Evolutionary conservation across 495 filamentous ascomycete genomes (phyloP).

Genomic region (Penicillium samsonianum): DNA sequence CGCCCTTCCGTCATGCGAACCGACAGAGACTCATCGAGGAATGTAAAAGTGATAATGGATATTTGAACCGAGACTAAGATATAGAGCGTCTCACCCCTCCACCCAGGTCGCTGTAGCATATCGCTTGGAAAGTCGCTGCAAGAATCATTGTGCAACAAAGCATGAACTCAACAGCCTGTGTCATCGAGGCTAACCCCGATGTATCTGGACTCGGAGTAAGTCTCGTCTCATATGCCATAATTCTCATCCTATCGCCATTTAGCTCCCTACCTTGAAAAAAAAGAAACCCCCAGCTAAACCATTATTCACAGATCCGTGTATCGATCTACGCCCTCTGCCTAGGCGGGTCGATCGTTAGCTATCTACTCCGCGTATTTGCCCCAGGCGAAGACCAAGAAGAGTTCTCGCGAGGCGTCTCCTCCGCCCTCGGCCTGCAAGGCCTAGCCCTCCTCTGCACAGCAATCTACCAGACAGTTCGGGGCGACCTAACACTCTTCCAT

Average conservation of each 20-base stretch:
- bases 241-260: not conserved
- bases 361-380: constrained; percentile 17
- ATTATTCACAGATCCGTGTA: constrained; percentile 15
- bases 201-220: constrained; percentile 21
- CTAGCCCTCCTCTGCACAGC: constrained; percentile 24
- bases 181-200: constrained; percentile 21
- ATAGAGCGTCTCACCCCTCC: not conserved
- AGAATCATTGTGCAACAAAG: not conserved
- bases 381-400: constrained; percentile 22
- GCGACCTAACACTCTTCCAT: constrained; percentile 23
- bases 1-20: not conserved
- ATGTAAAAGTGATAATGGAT: not conserved
- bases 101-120: not conserved
- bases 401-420: constrained; percentile 21
- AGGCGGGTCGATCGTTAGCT: constrained; percentile 21
- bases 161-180: constrained; percentile 19
- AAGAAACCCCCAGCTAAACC: not conserved
- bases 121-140: not conserved
- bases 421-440: constrained; percentile 23
- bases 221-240: not conserved
- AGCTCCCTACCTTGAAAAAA: not conserved
- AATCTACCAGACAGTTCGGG: constrained; percentile 23
- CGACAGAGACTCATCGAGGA: not conserved
- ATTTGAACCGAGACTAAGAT: not conserved
- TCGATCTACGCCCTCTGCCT: constrained; percentile 24